Base-by-base conservation (phyloP, 2,329 filamentous ascomycete species). In the Thelonectria olida region DNA sequence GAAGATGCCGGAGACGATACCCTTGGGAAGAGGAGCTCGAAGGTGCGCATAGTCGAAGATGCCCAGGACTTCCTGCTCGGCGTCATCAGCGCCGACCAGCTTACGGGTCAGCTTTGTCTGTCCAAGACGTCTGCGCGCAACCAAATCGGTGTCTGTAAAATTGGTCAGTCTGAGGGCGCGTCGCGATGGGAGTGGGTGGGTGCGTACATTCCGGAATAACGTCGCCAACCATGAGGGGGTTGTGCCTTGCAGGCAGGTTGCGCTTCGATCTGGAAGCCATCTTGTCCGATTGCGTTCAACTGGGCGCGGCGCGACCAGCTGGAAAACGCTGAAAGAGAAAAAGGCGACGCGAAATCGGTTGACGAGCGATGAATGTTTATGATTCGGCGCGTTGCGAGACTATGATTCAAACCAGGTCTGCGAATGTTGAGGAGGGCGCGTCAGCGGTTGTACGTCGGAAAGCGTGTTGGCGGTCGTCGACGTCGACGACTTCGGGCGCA, bases 41-140 rank as follows among this genome's bases (percentile, higher is more conserved):
- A 99, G 85, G 76, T 99, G 96, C 67, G 94, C 95, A 78, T 99
- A 99, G 79, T 98, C 96, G 76, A 99, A 97, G 47, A 90, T 88
- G 52, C 92, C 93, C 62, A 96, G 83, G 68, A 90, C 89, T 67
- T 90, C 85, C 47, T 88, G 83, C 75, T 92, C 92, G 58, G 89
- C 87, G 65, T 92, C 90, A 76, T 89, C 88, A n/a, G 90, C 82
- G 69, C 91, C 88, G 31, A 90, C 88, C 72, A 93, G 89, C 81
- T 93, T 96, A 53, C 94, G 89, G 9, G 90, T 89, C 66, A 99
- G 85, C 78, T 96, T 92, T 22, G 96, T 99, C 80, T 97, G 94
- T 47, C 95, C 96, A 45, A 99, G 85, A 69, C 95, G 92, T 73
- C 96, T 91, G 74, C 93, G 90, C 77, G 90, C 83, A 66, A 97